Base-by-base conservation (phyloP, 371 early-diverging fungal species). In the Saksenaea oblongispora region DNA sequence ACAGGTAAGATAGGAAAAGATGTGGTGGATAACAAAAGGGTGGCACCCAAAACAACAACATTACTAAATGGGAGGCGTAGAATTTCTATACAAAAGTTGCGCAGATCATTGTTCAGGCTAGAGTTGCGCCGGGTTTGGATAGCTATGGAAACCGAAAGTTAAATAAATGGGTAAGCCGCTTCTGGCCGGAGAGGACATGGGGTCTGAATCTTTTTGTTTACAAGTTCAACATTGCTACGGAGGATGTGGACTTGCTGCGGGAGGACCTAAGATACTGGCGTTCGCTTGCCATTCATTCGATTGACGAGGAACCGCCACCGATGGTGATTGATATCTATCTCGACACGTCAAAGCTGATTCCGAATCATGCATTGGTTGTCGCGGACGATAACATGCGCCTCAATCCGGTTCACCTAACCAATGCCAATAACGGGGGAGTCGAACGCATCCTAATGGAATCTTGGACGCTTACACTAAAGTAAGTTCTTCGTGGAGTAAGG, bases 171-270 rank as follows among this genome's bases (percentile, higher is more conserved):
- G 70, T 63, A 62, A 55, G 64, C 35, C 26, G 17, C 13, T 13
- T 5, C 34, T 1, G 17, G 8, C n/a, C 27, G 22, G 28, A 17
- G 44, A 28, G 14, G 18, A 22, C 18, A 51, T 8, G 47, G 18
- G 7, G 28, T 41, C 13, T 26, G n/a, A 34, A 27, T 39, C 22
- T 37, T 11, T 27, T 17, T n/a, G n/a, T n/a, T 71, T 64, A 44
- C 39, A 27, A 91, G 95, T 94, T 94, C 78, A 93, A 91, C 65
- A 65, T 94, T 42, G 90, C 90, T 55, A 74, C 89, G 11, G 89
- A 88, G 62, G 95, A 94, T 54, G 72, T 88, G 34, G 90, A 89
- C 35, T 79, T 83, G 8, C 77, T 89, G 62, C 79, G 83, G 62
- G 89, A 89, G 28, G 91, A 91, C 57, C 73, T 88, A 36, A 88